These are phyloP conservation scores for Penicillium sclerotigenum DNA, from an alignment of 2,329 filamentous ascomycete genomes.

Conservation along the genomic window DNA sequence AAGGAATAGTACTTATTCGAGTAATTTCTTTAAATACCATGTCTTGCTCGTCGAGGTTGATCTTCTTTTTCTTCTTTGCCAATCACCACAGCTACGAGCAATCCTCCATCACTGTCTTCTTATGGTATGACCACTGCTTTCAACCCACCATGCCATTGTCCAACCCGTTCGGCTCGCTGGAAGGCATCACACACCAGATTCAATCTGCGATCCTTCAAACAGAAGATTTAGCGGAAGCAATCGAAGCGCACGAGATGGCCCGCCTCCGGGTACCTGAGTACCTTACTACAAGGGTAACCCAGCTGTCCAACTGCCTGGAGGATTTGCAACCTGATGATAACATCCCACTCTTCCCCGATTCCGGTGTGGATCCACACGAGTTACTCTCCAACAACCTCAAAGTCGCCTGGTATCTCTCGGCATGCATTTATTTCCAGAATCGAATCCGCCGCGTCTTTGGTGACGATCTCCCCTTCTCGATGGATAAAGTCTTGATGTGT, in stretches of 20 bases:
- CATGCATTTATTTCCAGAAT: background rate
- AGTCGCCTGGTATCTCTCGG: background rate
- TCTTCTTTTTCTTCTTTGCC: background rate
- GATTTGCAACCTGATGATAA: background rate
- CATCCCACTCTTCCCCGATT: background rate
- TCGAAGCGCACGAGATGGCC: fast-evolving
- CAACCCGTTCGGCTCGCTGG: background rate
- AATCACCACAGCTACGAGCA: background rate
- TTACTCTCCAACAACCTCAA: background rate
- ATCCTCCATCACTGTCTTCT: too few species aligned
- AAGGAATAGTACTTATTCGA: too few species aligned
- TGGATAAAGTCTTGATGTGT: background rate
- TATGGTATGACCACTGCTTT: background rate
- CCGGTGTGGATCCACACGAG: background rate
- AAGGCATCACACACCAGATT: background rate
- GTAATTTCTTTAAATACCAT: too few species aligned
- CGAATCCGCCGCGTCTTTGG: background rate
- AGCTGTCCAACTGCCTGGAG: background rate
- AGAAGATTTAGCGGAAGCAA: background rate
- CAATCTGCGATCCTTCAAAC: background rate
- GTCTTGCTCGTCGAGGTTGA: too few species aligned
- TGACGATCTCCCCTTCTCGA: too few species aligned
- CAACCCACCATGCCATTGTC: background rate
- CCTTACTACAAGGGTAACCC: background rate
- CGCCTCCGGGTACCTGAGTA: background rate